Evolutionary conservation across 495 filamentous ascomycete species (phyloP).

Genomic region (Diplogelasinospora grovesii): DNA sequence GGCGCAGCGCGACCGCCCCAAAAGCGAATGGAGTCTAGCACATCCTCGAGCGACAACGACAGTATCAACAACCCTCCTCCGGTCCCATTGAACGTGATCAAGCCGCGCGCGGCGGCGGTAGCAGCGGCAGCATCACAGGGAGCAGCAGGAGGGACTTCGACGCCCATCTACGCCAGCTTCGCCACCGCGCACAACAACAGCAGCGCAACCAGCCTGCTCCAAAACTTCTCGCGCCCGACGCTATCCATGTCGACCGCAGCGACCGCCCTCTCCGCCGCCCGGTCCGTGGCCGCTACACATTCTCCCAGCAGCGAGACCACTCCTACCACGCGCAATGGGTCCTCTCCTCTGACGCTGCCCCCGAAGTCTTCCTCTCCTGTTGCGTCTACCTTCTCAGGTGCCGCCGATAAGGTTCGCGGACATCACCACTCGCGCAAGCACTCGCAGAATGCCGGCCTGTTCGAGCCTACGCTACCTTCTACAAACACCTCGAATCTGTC

Average conservation of each 20-base stretch:
- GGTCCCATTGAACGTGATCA: slow-evolving; percentile 25
- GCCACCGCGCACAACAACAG: slow-evolving; percentile 27
- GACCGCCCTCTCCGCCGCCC: slow-evolving; percentile 31
- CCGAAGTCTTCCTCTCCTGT: slow-evolving; percentile 23
- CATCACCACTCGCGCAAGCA: slow-evolving; percentile 49
- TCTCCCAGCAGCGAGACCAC: slow-evolving; percentile 21
- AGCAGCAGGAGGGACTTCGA: slow-evolving; percentile 21
- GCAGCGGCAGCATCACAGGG: slow-evolving; percentile 11
- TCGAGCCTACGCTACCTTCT: slow-evolving; percentile 81
- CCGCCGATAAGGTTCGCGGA: too few relatives aligned
- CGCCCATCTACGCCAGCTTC: slow-evolving; percentile 30
- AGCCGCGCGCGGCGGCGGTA: slow-evolving; percentile 14
- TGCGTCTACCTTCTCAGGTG: slow-evolving; percentile 22
- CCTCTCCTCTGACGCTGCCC: slow-evolving; percentile 37
- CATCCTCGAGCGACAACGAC: slow-evolving; percentile 39
- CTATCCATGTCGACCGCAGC: too few relatives aligned
- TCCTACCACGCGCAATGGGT: slow-evolving; percentile 29
- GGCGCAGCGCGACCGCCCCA: slow-evolving; percentile 32
- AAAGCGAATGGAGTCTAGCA: slow-evolving; percentile 37
- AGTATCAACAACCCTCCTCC: too few relatives aligned
- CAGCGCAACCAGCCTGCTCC: slow-evolving; percentile 32
- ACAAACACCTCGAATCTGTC: slow-evolving; percentile 46
- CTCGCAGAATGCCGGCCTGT: slow-evolving; percentile 77
- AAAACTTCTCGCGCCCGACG: slow-evolving; percentile 51
- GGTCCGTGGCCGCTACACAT: slow-evolving; percentile 24